Conservation (phyloP, 2,329 filamentous ascomycete species). For the Clarireedia paspali region DNA sequence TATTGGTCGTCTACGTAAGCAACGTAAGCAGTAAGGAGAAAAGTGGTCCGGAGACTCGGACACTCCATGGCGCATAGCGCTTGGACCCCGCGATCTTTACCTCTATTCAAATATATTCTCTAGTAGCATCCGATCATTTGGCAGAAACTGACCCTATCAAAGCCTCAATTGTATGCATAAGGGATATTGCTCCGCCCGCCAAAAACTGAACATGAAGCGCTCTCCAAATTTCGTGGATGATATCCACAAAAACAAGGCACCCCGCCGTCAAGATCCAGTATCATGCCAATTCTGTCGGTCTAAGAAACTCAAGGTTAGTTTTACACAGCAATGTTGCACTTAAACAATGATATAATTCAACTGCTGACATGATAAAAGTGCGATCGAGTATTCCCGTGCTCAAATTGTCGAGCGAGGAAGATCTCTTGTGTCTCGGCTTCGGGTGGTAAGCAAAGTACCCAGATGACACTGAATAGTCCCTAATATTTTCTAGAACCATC, state of each 20-base stretch:
- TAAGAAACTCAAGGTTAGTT: conserved; percentile 15
- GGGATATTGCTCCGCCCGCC: no score
- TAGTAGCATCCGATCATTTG: background rate
- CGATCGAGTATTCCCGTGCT: conserved; percentile 21
- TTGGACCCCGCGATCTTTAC: background rate
- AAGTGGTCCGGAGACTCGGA: background rate
- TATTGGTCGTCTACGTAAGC: background rate
- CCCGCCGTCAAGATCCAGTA: conserved; percentile 21
- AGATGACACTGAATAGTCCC: background rate
- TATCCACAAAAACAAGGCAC: background rate
- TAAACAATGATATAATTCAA: background rate
- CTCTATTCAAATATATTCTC: background rate
- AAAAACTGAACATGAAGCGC: background rate
- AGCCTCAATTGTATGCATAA: background rate
- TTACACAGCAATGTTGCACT: background rate
- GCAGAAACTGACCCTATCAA: background rate
- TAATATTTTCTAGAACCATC: background rate
- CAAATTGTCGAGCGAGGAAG: conserved; percentile 20
- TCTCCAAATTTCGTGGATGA: background rate
- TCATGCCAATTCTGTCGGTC: conserved; percentile 21
- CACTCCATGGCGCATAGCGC: background rate
- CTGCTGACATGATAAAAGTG: conserved; percentile 12
- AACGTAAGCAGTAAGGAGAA: background rate
- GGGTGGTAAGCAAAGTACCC: no score
- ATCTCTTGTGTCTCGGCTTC: background rate